Conservation (phyloP, 768 basidiomycete species). For the Panellus pusillus region DNA sequence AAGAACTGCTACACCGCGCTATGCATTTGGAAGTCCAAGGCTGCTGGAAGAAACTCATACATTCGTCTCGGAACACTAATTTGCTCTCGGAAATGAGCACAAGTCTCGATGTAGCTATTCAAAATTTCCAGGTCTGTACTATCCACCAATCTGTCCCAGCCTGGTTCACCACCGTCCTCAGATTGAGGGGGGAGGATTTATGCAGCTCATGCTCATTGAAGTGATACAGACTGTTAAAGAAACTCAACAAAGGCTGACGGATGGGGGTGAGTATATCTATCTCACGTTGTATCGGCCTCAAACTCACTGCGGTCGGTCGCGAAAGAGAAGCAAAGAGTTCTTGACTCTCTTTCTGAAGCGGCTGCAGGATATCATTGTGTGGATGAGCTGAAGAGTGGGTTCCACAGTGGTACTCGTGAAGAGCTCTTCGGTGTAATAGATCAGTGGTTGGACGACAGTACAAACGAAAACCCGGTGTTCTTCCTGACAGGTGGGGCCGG, state of each 20-base stretch:
- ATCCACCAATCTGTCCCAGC: no score
- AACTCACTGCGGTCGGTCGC: neutral
- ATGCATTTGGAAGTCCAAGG: neutral
- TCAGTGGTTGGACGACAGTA: neutral
- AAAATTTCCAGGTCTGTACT: neutral
- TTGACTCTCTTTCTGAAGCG: neutral
- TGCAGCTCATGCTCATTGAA: neutral
- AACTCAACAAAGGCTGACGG: neutral
- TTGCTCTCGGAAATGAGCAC: slow-evolving; percentile 2
- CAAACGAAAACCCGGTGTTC: neutral
- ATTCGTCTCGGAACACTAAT: neutral
- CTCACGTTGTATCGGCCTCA: neutral
- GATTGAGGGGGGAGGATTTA: neutral
- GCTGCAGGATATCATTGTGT: slow-evolving; percentile 2
- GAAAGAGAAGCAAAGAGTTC: neutral
- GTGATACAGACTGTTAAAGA: neutral
- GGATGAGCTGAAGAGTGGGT: slow-evolving; percentile 2
- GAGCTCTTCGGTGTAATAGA: neutral
- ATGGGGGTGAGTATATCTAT: neutral
- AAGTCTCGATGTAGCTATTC: neutral
- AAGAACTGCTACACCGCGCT: no score
- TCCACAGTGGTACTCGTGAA: neutral
- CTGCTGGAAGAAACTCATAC: neutral
- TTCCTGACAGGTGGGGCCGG: slow-evolving; percentile 1
- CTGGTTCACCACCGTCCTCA: no score